Percentiles rank a stretch among this genome's conserved stretches.
phyloP scores from a whole-genome alignment of 2,329 filamentous ascomycete species.

The Hymenoscyphus fraxineus region DNA sequence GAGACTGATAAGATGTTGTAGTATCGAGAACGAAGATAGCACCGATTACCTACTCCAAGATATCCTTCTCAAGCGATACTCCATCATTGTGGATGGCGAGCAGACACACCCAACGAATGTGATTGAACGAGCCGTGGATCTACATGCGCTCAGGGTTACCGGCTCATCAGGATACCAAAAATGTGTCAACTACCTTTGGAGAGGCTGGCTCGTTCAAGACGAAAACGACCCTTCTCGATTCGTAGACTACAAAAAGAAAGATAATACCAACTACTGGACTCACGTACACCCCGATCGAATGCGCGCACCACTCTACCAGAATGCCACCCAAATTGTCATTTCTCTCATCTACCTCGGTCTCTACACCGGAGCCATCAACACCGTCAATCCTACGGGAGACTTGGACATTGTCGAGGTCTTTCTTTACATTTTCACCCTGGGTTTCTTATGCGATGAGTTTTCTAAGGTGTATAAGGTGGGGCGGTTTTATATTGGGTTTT shows the following conservation, averaged over 20 bases:
- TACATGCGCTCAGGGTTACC: slow-evolving; percentile 85
- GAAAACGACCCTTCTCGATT: slow-evolving; percentile 88
- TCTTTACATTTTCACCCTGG: slow-evolving; percentile 86
- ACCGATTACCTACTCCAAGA: slow-evolving; percentile 73
- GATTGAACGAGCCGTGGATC: slow-evolving; percentile 87
- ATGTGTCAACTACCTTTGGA: slow-evolving; percentile 89
- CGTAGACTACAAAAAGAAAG: slow-evolving; percentile 79
- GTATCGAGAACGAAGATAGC: slow-evolving; percentile 83
- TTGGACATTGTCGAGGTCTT: slow-evolving; percentile 79
- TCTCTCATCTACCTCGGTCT: slow-evolving; percentile 78
- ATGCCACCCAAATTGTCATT: slow-evolving; percentile 79
- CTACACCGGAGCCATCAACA: slow-evolving; percentile 90
- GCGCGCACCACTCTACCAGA: slow-evolving; percentile 89
- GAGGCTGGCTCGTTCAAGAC: slow-evolving; percentile 94
- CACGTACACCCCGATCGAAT: slow-evolving; percentile 95
- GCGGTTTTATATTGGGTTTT: slow-evolving; percentile 86
- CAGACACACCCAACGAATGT: slow-evolving; percentile 77
- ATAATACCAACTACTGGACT: slow-evolving; percentile 69
- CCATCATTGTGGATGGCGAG: slow-evolving; percentile 68
- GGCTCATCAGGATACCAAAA: slow-evolving; percentile 89
- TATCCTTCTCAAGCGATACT: slow-evolving; percentile 83
- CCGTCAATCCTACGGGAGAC: slow-evolving; percentile 80
- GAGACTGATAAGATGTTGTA: slow-evolving; percentile 32
- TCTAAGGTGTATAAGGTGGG: slow-evolving; percentile 94
- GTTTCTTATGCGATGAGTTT: slow-evolving; percentile 83